These are phyloP conservation scores for Colletotrichum tabaci DNA, from an alignment of 2,329 filamentous ascomycete species.

Conservation along the genomic window DNA sequence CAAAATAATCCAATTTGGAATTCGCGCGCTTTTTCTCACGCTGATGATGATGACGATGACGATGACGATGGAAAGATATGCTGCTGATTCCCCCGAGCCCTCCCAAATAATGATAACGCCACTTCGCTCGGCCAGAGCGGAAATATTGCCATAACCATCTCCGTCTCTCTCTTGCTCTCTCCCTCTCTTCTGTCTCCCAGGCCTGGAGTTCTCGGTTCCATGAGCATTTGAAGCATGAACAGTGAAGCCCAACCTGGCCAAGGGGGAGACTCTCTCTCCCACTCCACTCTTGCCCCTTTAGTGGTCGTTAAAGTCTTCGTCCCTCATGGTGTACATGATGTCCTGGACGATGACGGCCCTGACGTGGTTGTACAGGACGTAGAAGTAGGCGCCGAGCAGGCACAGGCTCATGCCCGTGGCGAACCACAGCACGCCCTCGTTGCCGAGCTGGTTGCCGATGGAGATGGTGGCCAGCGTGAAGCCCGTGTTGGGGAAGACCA, in stretches of 20 bases:
- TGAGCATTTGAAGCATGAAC: conserved; percentile 39
- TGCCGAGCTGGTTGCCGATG: conserved; percentile 65
- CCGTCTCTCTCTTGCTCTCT: no score
- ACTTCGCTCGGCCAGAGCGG: conserved; percentile 27
- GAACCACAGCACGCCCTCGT: conserved; percentile 62
- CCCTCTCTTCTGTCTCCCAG: not conserved
- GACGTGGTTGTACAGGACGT: conserved; percentile 61
- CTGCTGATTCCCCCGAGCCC: not conserved
- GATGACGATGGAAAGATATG: conserved; percentile 25
- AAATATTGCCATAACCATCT: conserved; percentile 22
- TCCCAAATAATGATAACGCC: conserved; percentile 17
- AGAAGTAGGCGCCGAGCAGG: conserved; percentile 58
- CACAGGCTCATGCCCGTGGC: conserved; percentile 65
- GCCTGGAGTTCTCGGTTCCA: conserved; percentile 23
- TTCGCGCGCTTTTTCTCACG: conserved; percentile 32
- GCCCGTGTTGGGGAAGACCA: conserved; percentile 74
- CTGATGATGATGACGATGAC: conserved; percentile 25
- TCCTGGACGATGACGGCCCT: conserved; percentile 66
- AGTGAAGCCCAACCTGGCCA: conserved; percentile 32
- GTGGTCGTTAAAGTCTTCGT: conserved; percentile 59
- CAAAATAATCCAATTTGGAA: conserved; percentile 20
- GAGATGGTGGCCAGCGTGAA: conserved; percentile 71
- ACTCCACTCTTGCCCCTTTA: not conserved
- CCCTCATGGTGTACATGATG: conserved; percentile 69
- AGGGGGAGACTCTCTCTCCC: not conserved